Percentiles rank a stretch among this genome's conserved stretches.
Conservation (phyloP, 495 filamentous ascomycete genomes). For the Annulohypoxylon stygium region DNA sequence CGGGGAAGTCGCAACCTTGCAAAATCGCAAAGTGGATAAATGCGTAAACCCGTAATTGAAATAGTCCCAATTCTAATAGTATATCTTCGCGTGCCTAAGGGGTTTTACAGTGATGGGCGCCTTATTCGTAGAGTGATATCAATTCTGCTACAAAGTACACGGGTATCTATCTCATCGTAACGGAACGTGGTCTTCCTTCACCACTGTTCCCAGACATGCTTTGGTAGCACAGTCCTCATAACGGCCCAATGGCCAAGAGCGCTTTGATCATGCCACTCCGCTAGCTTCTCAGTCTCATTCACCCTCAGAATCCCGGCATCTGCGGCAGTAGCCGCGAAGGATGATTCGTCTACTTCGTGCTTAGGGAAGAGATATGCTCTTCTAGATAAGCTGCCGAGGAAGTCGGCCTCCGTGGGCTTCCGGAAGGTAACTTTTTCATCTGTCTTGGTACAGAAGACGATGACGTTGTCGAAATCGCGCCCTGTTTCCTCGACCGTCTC, state of each 20-base stretch:
- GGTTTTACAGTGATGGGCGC: background rate
- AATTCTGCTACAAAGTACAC: background rate
- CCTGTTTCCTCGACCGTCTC: conserved; percentile 57
- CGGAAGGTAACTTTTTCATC: conserved; percentile 72
- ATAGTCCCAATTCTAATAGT: no score
- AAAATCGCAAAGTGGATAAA: no score
- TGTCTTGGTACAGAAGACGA: conserved; percentile 76
- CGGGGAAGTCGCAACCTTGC: no score
- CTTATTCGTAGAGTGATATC: background rate
- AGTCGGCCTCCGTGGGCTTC: conserved; percentile 72
- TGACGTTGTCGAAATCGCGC: conserved; percentile 90
- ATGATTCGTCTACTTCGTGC: conserved; percentile 73
- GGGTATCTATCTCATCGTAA: conserved; percentile 3
- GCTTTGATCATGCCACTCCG: conserved; percentile 76
- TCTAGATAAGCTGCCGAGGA: conserved; percentile 76
- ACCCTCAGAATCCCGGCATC: conserved; percentile 63
- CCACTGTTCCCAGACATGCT: conserved; percentile 88
- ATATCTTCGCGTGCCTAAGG: no score
- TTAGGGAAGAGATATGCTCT: conserved; percentile 76
- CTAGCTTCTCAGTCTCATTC: conserved; percentile 71
- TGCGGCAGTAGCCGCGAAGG: conserved; percentile 58
- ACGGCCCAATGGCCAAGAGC: conserved; percentile 90
- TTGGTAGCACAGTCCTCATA: conserved; percentile 87
- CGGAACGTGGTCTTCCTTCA: conserved; percentile 55
- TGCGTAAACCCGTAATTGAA: no score